These are phyloP conservation scores for Arthrobotrys iridis DNA, from an alignment of 2,329 filamentous ascomycete species.

Conservation along the genomic window DNA sequence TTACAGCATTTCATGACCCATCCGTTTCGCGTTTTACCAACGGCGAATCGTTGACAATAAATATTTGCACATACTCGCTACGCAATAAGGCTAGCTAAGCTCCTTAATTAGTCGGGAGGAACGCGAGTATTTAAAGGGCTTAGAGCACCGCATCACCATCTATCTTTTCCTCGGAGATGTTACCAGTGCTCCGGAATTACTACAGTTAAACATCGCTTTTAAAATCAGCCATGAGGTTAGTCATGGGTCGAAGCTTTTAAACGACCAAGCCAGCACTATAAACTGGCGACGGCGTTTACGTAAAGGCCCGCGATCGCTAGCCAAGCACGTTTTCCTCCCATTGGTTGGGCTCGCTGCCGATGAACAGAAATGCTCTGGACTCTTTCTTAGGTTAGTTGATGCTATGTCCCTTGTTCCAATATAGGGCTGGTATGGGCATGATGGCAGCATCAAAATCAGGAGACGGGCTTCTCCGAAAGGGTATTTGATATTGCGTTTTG, in stretches of 20 bases:
- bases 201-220: background rate
- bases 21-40: slow-evolving; percentile 2
- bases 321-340: slow-evolving; percentile 24
- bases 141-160: background rate
- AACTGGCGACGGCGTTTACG: slow-evolving; percentile 46
- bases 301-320: slow-evolving; percentile 38
- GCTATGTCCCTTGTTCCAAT: slow-evolving; percentile 7
- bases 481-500: background rate
- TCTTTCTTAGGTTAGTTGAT: background rate
- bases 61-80: slow-evolving; percentile 14
- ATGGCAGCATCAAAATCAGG: slow-evolving; percentile 8
- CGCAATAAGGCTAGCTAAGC: background rate
- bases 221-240: slow-evolving; percentile 21
- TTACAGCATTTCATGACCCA: slow-evolving; percentile 24
- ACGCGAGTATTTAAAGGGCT: slow-evolving; percentile 9
- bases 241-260: slow-evolving; percentile 1
- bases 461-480: slow-evolving; percentile 44
- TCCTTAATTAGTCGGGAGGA: slow-evolving; percentile 3
- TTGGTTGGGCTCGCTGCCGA: slow-evolving; percentile 27
- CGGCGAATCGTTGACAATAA: slow-evolving; percentile 8
- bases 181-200: slow-evolving; percentile 1
- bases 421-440: slow-evolving; percentile 14
- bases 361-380: slow-evolving; percentile 43
- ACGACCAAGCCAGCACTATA: background rate
- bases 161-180: slow-evolving; percentile 39